Evolutionary conservation across 352 stramenopile species (phyloP), one percentile per base, ranked within the genome.

Genomic region (Pythium aquatile): DNA sequence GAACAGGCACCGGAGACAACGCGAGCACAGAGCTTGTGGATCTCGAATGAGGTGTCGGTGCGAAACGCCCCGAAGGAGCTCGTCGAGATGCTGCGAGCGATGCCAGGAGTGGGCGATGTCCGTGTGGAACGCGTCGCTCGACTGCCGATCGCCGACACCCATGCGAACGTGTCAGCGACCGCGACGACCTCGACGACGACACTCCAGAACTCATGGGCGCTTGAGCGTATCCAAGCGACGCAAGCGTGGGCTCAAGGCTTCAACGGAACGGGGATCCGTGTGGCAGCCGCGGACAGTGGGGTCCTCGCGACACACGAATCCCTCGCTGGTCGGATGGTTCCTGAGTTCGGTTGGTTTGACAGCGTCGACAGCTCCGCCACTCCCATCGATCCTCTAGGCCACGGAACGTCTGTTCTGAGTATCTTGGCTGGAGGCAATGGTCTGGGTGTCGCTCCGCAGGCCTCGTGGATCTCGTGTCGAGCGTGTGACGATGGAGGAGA

Each of bases 331-430:
- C 81, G 73, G n/a, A 85, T 73, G 10, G 26, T 79, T 4, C 61
- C 63, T 5, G 61, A 75, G 9, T 72, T 75, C 16, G 79, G 79
- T n/a, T 88, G 79, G 79, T 85, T 74, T 59, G 78, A 88, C 54
- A 61, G 67, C 1, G 57, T 84, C 35, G 69, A 70, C 39, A 70
- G 66, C 16, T 65, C 65, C 5, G 35, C 48, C 3, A 62, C 70
- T 3, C 80, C 80, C 2, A 55, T 74, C 9, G 76, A 85, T 35
- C 58, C 74, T 0, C 55, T 58, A 1, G 74, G 76, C 32, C 76
- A 85, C 30, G 76, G 76, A 10, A 82, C 76, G 6, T 70, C 64
- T 0, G 68, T 74, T 7, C 53, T 85, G 58, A 75, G 76, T 2
- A 66, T 82, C 40, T 52, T 81, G 0, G 63, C 67, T 0, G 76